Percentiles rank a stretch among this genome's conserved stretches.
Evolutionary conservation across 768 basidiomycete species (phyloP).

Genomic region (Leccinum boreale): DNA sequence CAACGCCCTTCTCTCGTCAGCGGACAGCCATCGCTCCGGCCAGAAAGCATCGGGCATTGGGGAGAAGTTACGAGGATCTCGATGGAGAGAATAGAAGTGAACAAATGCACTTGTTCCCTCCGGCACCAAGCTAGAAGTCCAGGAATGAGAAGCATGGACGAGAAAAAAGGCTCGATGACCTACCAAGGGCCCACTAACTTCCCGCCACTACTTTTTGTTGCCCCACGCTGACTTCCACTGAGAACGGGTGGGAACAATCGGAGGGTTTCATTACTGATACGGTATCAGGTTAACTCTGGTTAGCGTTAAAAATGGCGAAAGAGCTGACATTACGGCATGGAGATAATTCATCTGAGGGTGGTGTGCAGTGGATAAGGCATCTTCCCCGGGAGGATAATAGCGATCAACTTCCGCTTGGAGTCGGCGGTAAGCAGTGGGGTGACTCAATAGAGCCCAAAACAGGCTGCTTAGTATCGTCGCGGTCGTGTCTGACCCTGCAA

Average conservation of each 20-base stretch:
- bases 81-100: constrained; percentile 42
- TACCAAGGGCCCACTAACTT: constrained; percentile 40
- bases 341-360: constrained; percentile 33
- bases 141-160: constrained; percentile 9
- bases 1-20: constrained; percentile 24
- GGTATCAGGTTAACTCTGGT: constrained; percentile 11
- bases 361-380: constrained; percentile 26
- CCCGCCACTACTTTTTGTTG: constrained; percentile 35
- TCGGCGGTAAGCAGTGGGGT: constrained; percentile 33
- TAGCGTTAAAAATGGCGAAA: background rate
- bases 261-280: constrained; percentile 45
- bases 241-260: constrained; percentile 49
- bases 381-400: constrained; percentile 38
- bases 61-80: constrained; percentile 45
- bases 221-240: constrained; percentile 44
- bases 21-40: constrained; percentile 43
- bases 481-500: constrained; percentile 47
- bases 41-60: constrained; percentile 43
- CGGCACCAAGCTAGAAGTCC: constrained; percentile 38
- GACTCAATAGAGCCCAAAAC: constrained; percentile 33
- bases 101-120: constrained; percentile 43
- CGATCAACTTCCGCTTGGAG: constrained; percentile 40
- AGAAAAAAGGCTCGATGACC: constrained; percentile 13
- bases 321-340: constrained; percentile 32
- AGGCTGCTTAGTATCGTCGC: constrained; percentile 35